These are phyloP conservation scores for Paramecium bursaria DNA, from an alignment of 73 alveolate species.

Conservation along the genomic window DNA sequence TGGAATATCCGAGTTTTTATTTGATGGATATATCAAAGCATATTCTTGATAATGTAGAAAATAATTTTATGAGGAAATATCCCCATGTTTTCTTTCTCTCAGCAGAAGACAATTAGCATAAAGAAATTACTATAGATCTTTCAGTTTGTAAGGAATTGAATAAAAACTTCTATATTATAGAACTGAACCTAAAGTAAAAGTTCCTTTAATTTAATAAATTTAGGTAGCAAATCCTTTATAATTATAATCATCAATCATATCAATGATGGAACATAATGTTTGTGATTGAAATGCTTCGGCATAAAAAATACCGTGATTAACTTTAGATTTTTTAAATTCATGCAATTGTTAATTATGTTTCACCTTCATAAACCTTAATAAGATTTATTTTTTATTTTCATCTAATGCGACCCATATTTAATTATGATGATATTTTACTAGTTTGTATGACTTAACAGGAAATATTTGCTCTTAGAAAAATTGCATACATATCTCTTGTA, in stretches of 20 bases:
- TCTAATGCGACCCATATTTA: conserved; percentile 10
- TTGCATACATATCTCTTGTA: neutral
- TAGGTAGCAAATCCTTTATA: conserved; percentile 22
- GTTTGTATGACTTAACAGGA: neutral
- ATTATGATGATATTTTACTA: conserved; percentile 5
- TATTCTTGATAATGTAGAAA: conserved; percentile 8
- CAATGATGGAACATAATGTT: neutral
- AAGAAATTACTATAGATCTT: conserved; percentile 1
- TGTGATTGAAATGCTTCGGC: neutral
- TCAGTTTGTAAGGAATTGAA: neutral
- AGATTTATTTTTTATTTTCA: neutral
- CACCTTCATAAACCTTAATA: conserved; percentile 23
- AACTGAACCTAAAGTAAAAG: neutral
- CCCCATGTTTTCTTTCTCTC: neutral
- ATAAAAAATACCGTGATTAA: conserved; percentile 17
- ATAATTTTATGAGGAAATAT: neutral
- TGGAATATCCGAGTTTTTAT: neutral
- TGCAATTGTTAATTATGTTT: conserved; percentile 24
- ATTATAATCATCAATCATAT: conserved; percentile 25
- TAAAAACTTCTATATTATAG: conserved; percentile 14
- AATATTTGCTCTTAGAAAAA: conserved; percentile 17
- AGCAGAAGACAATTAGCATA: conserved; percentile 7
- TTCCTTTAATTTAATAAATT: neutral
- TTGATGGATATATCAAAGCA: neutral
- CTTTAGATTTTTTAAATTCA: neutral